Evolutionary conservation across 352 stramenopile genomes (phyloP).

Genomic region (Globisporangium uncinulatum): DNA sequence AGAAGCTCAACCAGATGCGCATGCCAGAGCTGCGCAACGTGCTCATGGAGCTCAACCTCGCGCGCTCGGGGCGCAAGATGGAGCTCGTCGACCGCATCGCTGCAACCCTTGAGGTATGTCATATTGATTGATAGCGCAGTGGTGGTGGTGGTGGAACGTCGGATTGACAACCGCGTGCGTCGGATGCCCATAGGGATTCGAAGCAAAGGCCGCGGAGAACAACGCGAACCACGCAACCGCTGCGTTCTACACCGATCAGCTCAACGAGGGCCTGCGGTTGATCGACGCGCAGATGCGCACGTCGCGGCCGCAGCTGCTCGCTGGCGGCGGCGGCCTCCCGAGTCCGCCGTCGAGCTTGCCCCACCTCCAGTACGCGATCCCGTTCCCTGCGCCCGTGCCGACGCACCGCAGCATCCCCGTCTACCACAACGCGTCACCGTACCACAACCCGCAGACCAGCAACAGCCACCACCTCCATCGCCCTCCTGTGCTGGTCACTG

Average conservation of each 20-base stretch:
- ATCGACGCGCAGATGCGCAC: constrained; percentile 41
- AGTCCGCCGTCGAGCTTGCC: constrained; percentile 1
- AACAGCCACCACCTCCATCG: constrained; percentile 4
- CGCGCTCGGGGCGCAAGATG: constrained; percentile 65
- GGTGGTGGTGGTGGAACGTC: too few species aligned
- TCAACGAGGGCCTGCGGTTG: constrained; percentile 33
- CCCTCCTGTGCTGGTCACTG: neutral
- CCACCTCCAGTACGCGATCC: neutral
- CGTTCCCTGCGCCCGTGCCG: neutral
- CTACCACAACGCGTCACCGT: constrained; percentile 5
- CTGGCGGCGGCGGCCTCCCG: neutral
- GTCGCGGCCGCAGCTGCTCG: constrained; percentile 14
- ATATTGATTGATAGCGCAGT: neutral
- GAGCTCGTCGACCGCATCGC: constrained; percentile 79
- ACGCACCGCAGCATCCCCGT: constrained; percentile 10
- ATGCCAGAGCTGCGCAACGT: constrained; percentile 75
- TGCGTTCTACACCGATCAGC: constrained; percentile 53
- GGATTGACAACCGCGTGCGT: neutral
- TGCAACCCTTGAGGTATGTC: constrained; percentile 43
- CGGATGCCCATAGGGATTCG: constrained; percentile 25
- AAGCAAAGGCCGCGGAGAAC: constrained; percentile 40
- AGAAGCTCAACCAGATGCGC: constrained; percentile 47
- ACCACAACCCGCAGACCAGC: constrained; percentile 1
- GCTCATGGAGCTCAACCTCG: constrained; percentile 59
- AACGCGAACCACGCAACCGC: constrained; percentile 36